Conservation (phyloP, 2,329 filamentous ascomycete genomes). For the Fusarium stilboides region DNA sequence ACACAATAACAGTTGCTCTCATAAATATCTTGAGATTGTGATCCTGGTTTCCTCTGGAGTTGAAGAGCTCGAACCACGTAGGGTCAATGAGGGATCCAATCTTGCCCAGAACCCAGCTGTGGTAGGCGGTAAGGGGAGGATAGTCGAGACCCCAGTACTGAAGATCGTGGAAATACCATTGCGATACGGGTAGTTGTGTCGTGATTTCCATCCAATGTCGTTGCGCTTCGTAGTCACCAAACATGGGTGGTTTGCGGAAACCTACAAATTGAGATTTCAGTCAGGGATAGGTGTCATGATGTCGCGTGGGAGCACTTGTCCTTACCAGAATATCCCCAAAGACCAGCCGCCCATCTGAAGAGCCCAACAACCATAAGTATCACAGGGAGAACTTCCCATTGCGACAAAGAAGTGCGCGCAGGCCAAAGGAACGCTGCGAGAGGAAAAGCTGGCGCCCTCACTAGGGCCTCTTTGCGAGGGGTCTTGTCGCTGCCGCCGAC, state of each 20-base stretch:
- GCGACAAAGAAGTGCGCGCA: slow-evolving; percentile 83
- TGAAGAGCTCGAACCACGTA: slow-evolving; percentile 88
- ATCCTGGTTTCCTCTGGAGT: slow-evolving; percentile 86
- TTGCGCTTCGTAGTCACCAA: slow-evolving; percentile 98
- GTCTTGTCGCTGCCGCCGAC: slow-evolving; percentile 55
- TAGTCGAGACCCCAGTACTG: slow-evolving; percentile 99
- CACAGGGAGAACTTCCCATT: slow-evolving; percentile 92
- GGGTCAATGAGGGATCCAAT: slow-evolving; percentile 85
- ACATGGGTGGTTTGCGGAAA: slow-evolving; percentile 86
- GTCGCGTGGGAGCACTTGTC: slow-evolving; percentile 12
- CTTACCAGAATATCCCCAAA: slow-evolving; percentile 95
- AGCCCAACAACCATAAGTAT: slow-evolving; percentile 92
- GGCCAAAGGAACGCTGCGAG: slow-evolving; percentile 96
- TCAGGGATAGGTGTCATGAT: slow-evolving; percentile 35
- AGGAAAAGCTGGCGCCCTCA: slow-evolving; percentile 82
- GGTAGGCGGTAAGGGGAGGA: slow-evolving; percentile 96
- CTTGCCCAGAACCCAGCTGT: slow-evolving; percentile 94
- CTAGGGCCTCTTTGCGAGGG: slow-evolving; percentile 60
- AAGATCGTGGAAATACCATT: slow-evolving; percentile 98
- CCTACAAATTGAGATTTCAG: slow-evolving; percentile 64
- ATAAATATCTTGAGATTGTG: slow-evolving; percentile 91
- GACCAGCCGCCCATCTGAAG: slow-evolving; percentile 91
- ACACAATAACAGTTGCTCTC: slow-evolving; percentile 91
- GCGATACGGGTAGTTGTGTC: slow-evolving; percentile 86
- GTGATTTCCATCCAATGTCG: slow-evolving; percentile 99